Conservation (phyloP, 306 rosid species). For the Dicorynia guianensis region DNA sequence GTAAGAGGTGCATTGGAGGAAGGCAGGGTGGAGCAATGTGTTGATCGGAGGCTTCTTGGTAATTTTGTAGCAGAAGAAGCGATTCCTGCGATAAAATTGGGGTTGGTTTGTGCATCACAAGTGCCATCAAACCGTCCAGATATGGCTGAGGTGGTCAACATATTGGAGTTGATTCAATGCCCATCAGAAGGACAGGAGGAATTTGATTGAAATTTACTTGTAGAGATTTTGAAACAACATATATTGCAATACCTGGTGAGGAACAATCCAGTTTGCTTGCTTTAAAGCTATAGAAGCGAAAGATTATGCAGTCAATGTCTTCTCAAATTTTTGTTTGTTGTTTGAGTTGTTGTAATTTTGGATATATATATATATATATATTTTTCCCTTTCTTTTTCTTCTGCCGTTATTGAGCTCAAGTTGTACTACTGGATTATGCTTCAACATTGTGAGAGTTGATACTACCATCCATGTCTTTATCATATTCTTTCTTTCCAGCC, state of each 20-base stretch:
- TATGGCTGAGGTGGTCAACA: constrained; percentile 86
- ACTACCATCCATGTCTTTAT: background rate
- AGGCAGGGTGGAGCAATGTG: constrained; percentile 75
- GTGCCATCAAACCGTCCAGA: constrained; percentile 94
- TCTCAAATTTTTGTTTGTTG: constrained; percentile 44
- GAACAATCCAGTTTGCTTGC: constrained; percentile 68
- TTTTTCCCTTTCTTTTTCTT: constrained; percentile 11
- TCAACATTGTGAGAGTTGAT: constrained; percentile 51
- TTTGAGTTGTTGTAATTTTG: constrained; percentile 26
- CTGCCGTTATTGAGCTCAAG: constrained; percentile 37
- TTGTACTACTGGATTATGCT: constrained; percentile 64
- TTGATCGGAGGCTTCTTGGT: constrained; percentile 66
- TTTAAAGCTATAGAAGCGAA: constrained; percentile 30
- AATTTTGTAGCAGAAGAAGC: constrained; percentile 82
- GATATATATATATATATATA: background rate
- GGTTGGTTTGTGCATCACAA: constrained; percentile 89
- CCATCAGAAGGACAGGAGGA: constrained; percentile 83
- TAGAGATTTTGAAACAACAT: constrained; percentile 38
- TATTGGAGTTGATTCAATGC: constrained; percentile 82
- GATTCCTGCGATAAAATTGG: constrained; percentile 83
- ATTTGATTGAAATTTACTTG: constrained; percentile 51
- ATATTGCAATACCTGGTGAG: constrained; percentile 60
- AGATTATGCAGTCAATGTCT: constrained; percentile 40
- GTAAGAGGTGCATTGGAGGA: constrained; percentile 81
- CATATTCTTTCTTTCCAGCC: background rate